phyloP scores from a whole-genome alignment of 2,329 filamentous ascomycete species.

The Trichoderma oligosporum region DNA sequence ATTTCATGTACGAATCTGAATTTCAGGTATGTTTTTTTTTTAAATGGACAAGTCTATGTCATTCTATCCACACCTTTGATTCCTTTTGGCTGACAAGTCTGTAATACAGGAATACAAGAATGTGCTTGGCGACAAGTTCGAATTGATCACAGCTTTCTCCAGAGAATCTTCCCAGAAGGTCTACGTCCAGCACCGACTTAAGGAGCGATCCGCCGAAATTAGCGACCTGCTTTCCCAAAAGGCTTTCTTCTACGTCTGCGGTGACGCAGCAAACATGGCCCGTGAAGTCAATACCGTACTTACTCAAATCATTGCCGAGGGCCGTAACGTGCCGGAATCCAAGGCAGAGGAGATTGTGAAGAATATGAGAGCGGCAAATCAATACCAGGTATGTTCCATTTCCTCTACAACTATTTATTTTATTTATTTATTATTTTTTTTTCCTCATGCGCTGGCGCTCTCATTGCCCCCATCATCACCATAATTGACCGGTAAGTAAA shows the following conservation, averaged over 20 bases:
- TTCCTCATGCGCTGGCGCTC: not conserved
- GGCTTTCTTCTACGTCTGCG: slow-evolving; percentile 96
- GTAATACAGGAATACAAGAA: slow-evolving; percentile 69
- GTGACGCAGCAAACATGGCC: slow-evolving; percentile 96
- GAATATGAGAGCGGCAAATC: slow-evolving; percentile 88
- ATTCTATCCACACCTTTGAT: not conserved
- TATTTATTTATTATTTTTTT: slow-evolving; percentile 19
- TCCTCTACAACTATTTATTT: too few species aligned
- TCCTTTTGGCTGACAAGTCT: not conserved
- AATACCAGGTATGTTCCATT: slow-evolving; percentile 72
- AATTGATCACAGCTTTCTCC: slow-evolving; percentile 93
- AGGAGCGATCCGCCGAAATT: slow-evolving; percentile 77
- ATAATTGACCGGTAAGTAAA: too few species aligned
- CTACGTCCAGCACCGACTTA: slow-evolving; percentile 91
- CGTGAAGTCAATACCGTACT: slow-evolving; percentile 88
- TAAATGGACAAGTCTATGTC: not conserved
- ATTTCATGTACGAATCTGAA: slow-evolving; percentile 88
- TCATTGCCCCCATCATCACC: not conserved
- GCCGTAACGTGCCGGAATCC: slow-evolving; percentile 74
- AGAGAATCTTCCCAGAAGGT: slow-evolving; percentile 83
- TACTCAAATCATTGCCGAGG: slow-evolving; percentile 77
- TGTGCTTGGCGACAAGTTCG: slow-evolving; percentile 80
- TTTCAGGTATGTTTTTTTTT: slow-evolving; percentile 69
- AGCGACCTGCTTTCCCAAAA: slow-evolving; percentile 81
- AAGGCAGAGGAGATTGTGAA: slow-evolving; percentile 97